These are phyloP conservation scores for Tolypocladium cylindrosporum DNA, from an alignment of 2,329 filamentous ascomycete genomes.

Conservation along the genomic window DNA sequence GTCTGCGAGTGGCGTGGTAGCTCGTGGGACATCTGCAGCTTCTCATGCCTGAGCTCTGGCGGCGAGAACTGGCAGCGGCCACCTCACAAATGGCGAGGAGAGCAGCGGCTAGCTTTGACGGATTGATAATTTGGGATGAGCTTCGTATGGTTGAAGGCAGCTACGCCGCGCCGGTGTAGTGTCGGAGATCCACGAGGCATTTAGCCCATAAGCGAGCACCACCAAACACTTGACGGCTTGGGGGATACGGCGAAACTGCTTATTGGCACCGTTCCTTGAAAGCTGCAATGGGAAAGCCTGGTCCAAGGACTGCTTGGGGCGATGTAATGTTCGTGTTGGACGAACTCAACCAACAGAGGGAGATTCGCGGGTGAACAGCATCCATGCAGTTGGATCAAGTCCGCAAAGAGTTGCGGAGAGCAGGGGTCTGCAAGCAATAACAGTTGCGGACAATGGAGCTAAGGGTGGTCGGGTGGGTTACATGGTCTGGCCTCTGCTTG, in stretches of 20 bases:
- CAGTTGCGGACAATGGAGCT: background rate
- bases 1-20: background rate
- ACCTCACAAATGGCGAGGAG: too few species aligned
- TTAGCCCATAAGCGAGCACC: background rate
- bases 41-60: background rate
- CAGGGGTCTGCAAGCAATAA: background rate
- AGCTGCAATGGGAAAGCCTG: too few species aligned
- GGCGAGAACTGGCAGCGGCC: too few species aligned
- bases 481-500: background rate
- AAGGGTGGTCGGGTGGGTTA: background rate
- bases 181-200: background rate
- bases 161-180: background rate
- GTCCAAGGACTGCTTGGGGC: background rate
- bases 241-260: background rate
- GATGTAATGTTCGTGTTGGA: too few species aligned
- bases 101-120: background rate
- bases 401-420: background rate
- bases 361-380: background rate
- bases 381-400: background rate
- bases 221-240: background rate
- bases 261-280: background rate
- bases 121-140: background rate
- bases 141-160: background rate
- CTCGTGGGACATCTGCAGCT: background rate
- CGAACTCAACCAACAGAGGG: background rate